Percentiles rank a stretch among this genome's conserved stretches.
Evolutionary conservation across 495 filamentous ascomycete genomes (phyloP).

Genomic region (Daldinia caldariorum): DNA sequence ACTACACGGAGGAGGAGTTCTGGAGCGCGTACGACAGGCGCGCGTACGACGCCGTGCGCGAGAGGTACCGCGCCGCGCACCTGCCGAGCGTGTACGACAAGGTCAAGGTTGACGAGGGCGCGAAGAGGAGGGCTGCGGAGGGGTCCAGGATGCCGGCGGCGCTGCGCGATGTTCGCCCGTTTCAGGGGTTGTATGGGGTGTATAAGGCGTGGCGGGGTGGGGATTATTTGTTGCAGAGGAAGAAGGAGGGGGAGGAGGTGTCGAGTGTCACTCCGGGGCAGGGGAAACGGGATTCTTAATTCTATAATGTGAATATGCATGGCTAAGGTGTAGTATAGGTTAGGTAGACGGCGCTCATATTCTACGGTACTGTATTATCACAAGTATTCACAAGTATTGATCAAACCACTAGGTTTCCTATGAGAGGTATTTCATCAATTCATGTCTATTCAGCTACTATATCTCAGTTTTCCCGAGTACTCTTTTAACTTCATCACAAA

Average conservation of each 20-base stretch:
- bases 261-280: background rate
- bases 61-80: slow-evolving; percentile 55
- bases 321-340: too few relatives aligned
- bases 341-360: background rate
- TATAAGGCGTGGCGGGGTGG: slow-evolving; percentile 49
- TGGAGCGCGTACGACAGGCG: slow-evolving; percentile 59
- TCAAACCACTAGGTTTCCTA: slow-evolving; percentile 3
- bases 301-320: too few relatives aligned
- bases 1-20: slow-evolving; percentile 66
- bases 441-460: slow-evolving; percentile 17
- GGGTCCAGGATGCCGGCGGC: slow-evolving; percentile 39
- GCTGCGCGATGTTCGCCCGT: slow-evolving; percentile 38
- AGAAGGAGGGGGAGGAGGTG: slow-evolving; percentile 20
- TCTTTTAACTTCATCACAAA: background rate
- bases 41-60: slow-evolving; percentile 60
- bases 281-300: slow-evolving; percentile 2
- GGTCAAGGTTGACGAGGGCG: slow-evolving; percentile 56
- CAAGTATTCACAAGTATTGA: background rate
- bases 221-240: slow-evolving; percentile 42
- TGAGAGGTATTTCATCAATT: slow-evolving; percentile 27
- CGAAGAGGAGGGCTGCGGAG: slow-evolving; percentile 36
- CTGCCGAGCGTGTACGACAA: slow-evolving; percentile 65
- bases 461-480: background rate
- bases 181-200: slow-evolving; percentile 46
- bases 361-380: slow-evolving; percentile 21